phyloP scores from a whole-genome alignment of 257 asterid genomes.

The Handroanthus guayacan region DNA sequence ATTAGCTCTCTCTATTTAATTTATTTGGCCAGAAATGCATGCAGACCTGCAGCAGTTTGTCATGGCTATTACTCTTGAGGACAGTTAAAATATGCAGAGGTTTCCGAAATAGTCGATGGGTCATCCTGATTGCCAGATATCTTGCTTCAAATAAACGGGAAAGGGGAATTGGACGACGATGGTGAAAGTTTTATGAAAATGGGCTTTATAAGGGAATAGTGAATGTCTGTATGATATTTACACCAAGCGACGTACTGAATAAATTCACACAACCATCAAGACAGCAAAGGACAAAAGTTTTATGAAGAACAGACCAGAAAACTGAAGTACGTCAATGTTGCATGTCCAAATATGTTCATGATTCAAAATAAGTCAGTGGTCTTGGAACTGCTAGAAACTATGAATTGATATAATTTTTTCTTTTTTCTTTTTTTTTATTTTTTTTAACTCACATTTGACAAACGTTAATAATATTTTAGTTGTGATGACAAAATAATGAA shows the following conservation, averaged over 20 bases:
- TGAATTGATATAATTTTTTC: background rate
- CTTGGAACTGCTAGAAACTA: background rate
- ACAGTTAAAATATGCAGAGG: background rate
- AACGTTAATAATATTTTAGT: conserved; percentile 13
- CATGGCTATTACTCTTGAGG: background rate
- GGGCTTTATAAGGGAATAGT: background rate
- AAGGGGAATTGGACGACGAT: background rate
- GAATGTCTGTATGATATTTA: background rate
- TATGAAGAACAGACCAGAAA: background rate
- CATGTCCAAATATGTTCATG: background rate
- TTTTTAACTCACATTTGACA: background rate
- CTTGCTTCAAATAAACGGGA: background rate
- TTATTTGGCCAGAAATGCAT: conserved; percentile 7
- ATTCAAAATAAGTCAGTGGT: too few species aligned
- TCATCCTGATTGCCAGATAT: too few species aligned
- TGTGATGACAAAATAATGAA: conserved; percentile 24
- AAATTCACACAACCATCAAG: conserved; percentile 2
- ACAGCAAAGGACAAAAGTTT: background rate
- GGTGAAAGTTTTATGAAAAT: background rate
- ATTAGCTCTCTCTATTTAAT: conserved; percentile 21
- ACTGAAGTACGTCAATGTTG: background rate
- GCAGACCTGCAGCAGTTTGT: conserved; percentile 5
- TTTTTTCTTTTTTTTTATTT: too few species aligned
- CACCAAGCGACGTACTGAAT: background rate
- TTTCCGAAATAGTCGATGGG: too few species aligned